Base-by-base conservation (phyloP, 129 eudicot species). In the Cynara cardunculus region DNA sequence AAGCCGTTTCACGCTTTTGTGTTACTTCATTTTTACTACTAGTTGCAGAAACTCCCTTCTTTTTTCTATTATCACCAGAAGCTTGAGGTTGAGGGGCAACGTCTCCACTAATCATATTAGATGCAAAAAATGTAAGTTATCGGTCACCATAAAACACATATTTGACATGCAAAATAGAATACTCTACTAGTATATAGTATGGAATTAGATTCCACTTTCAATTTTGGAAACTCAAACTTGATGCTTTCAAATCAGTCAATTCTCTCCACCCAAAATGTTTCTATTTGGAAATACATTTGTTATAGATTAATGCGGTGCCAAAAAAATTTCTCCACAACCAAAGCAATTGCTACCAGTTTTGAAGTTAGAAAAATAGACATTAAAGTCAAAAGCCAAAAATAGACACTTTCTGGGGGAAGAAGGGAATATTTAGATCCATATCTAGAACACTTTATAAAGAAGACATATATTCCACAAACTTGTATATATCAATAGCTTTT, bases 61-160 rank as follows among this genome's bases (percentile, higher is more conserved):
- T 88, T 69, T 83, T 78, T 39, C 74, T 79, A 3, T 9, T 73
- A 79, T 83, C 80, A 7, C 25, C 31, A 21, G 84, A 56, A 69
- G 85, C 81, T 70, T 82, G 78, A 46, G 81, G 84, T 22, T 85
- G 77, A 26, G 84, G 69, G 9, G 74, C 81, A 25, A 39, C 68
- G 35, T 85, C 92, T 56, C 25, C 91, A 80, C 97, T 92, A 89
- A 80, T 66, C 76, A 75, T 32, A 71, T 59, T 26, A 65, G 28
- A 78, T 35, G 67, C 25, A 85, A 68, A 65, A 74, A 18, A 37
- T 18, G 66, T 16, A 78, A 44, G 69, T 46, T n/a, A 71, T 1
- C 9, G 18, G 79, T 53, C 61, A 56, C 66, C 37, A 0, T n/a
- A 30, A 46, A 8, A 30, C 82, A 26, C 32, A 71, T 32, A 32